Evolutionary conservation across 352 stramenopile genomes (phyloP).

Genomic region (Phytophthora pluvialis): DNA sequence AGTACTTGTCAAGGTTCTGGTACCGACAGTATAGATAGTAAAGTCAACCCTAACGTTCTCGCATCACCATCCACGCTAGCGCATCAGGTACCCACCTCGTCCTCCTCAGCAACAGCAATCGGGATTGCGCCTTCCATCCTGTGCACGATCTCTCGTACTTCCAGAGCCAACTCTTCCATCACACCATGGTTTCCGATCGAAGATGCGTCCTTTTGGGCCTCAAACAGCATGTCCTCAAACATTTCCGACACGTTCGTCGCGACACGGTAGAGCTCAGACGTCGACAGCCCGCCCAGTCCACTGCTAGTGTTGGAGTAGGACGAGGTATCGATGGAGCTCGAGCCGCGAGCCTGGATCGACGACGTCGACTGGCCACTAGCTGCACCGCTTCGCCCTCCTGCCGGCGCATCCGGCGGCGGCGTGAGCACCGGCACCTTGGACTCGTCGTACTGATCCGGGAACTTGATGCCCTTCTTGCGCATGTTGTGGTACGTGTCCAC

Average conservation of each 20-base stretch:
- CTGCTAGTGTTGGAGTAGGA: conserved; percentile 55
- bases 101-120: conserved; percentile 56
- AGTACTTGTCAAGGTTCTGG: conserved; percentile 68
- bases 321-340: conserved; percentile 42
- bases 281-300: conserved; percentile 58
- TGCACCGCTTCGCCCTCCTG: conserved; percentile 3
- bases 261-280: conserved; percentile 65
- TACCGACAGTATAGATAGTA: background rate
- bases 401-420: conserved; percentile 26
- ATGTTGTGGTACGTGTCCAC: conserved; percentile 88
- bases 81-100: conserved; percentile 40
- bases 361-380: background rate
- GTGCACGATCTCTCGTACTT: conserved; percentile 67
- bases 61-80: background rate
- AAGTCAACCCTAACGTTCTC: background rate
- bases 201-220: conserved; percentile 57
- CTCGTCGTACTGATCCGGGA: conserved; percentile 82
- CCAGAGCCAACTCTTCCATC: conserved; percentile 71
- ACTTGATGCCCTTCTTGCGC: conserved; percentile 77
- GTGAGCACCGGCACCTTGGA: conserved; percentile 67
- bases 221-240: conserved; percentile 86
- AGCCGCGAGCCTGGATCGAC: conserved; percentile 17
- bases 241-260: conserved; percentile 77
- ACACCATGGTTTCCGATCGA: conserved; percentile 55
- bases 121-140: conserved; percentile 73